Conservation (phyloP, 2,329 filamentous ascomycete species). For the Lachnellula arida region DNA sequence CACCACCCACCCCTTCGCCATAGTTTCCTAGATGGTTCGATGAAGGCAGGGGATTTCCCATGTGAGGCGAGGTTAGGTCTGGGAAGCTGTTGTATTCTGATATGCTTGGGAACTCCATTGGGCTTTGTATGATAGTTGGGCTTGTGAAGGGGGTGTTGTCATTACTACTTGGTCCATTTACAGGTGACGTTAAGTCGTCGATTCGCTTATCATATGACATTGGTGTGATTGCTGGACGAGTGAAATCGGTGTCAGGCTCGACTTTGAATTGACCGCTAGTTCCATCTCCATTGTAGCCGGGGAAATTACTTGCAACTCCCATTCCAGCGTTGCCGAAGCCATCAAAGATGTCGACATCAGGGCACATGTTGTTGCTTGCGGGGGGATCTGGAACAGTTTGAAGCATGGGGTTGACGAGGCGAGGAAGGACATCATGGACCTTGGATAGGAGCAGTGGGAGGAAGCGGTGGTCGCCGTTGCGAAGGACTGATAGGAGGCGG, state of each 20-base stretch:
- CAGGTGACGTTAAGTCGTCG: conserved; percentile 26
- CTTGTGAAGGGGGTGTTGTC: conserved; percentile 22
- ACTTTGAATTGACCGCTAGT: conserved; percentile 30
- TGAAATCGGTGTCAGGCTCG: conserved; percentile 23
- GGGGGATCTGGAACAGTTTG: conserved; percentile 53
- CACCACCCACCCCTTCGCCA: conserved; percentile 17
- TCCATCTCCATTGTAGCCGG: conserved; percentile 24
- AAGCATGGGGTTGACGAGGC: conserved; percentile 55
- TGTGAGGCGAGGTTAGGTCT: conserved; percentile 17
- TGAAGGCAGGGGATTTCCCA: conserved; percentile 3
- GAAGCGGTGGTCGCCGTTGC: conserved; percentile 72
- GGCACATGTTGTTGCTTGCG: conserved; percentile 24
- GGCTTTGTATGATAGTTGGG: conserved; percentile 22
- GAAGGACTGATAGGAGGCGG: conserved; percentile 62
- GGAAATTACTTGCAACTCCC: conserved; percentile 34
- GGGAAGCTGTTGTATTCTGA: conserved; percentile 20
- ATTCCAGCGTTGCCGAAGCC: conserved; percentile 61
- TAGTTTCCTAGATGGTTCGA: conserved; percentile 13
- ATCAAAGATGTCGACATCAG: conserved; percentile 57
- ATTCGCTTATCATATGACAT: conserved; percentile 24
- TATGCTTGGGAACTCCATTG: conserved; percentile 25
- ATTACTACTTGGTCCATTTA: conserved; percentile 12
- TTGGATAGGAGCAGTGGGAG: conserved; percentile 73
- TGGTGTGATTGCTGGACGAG: conserved; percentile 14
- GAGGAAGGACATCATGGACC: conserved; percentile 65